Evolutionary conservation across 202 grass and related monocot species (phyloP), one percentile per base, ranked within the genome.

Genomic region (Hordeum pubiflorum): DNA sequence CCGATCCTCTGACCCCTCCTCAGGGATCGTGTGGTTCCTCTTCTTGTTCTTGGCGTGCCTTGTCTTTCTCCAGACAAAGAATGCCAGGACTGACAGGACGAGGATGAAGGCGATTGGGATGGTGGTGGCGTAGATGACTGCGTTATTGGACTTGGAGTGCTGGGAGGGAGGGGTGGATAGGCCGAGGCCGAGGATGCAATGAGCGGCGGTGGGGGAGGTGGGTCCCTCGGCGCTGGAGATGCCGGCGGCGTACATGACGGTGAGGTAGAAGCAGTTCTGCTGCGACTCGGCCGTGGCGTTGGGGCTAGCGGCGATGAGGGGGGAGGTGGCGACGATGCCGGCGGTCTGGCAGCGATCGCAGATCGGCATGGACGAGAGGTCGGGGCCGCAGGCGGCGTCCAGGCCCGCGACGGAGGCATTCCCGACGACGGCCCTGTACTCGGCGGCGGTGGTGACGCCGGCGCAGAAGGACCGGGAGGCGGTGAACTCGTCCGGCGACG

Each of bases 241-340:
- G 69, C 88, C 88, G 17, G 86, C 84, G 50, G 95, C 92, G 75
- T 98, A 98, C 8, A 85, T 20, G 56, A 89, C 69, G 39, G 88
- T 76, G 63, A 95, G 63, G 74, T 86, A 83, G 86, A 98, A 98
- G 84, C 95, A 98, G 20, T 69, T 27, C 0, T 0, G 18, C 1
- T 3, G 40, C 21, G 80, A 62, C 10, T 79, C 60, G 61, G 84
- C 66, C 0, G 9, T 37, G 70, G 60, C 67, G 38, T 56, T 58
- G 44, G 64, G 6, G 57, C 7, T 46, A 44, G 88, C 78, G 52
- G 79, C 38, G 52, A 85, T 87, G 75, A 98, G 93, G 26, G 18
- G 78, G 36, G 80, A 59, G 37, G 80, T 17, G 84, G 93, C 69
- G 32, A 17, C 5, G 43, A 82, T 54, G 3, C 87, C 92, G 18